Base-by-base conservation (phyloP, 345 rosid genomes). In the Salix dunnii region DNA sequence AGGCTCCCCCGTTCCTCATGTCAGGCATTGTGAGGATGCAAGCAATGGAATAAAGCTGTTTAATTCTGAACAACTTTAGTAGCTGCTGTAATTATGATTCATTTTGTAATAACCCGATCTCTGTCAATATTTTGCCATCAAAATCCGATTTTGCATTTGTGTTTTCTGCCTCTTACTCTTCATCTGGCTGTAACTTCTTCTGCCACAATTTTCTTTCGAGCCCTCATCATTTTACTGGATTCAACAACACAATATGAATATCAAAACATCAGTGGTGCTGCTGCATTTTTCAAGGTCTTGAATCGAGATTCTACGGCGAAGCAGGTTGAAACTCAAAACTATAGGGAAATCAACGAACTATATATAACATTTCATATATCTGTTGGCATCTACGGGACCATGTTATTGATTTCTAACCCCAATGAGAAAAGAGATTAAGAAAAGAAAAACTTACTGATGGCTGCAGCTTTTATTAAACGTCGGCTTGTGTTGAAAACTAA, bases 21-120 rank as follows among this genome's bases (percentile, higher is more conserved):
- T 68, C 25, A 68, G 20, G 71, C 71, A 68, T 8, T 68, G 71
- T 38, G 71, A 38, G 71, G 71, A 68, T 42, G 10, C 28, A 42
- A 38, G 17, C 8, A 10, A 2, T 2, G 71, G 71, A 68, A n/a
- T 68, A 23, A 68, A 68, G 53, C 71, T 68, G 25, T 28, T 68
- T 42, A 68, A 38, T 42, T 3, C 20, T 13, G 6, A 18, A 10
- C 38, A 20, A 13, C 3, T 28, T 20, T n/a, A 36, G 11, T 68
- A 42, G 30, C 71, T 5, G 17, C 8, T 6, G 14, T 18, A 21
- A 67, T 67, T 36, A 20, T 68, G 14, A 38, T 58, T 58, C 63
- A 58, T 58, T n/a, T 58, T 58, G 63, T 23, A 58, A 58, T 0
- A 58, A 0, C 10, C 28, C 23, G 63, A n/a, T 58, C 63, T n/a